phyloP scores from a whole-genome alignment of 495 filamentous ascomycete genomes.

The Penicillium soppii region DNA sequence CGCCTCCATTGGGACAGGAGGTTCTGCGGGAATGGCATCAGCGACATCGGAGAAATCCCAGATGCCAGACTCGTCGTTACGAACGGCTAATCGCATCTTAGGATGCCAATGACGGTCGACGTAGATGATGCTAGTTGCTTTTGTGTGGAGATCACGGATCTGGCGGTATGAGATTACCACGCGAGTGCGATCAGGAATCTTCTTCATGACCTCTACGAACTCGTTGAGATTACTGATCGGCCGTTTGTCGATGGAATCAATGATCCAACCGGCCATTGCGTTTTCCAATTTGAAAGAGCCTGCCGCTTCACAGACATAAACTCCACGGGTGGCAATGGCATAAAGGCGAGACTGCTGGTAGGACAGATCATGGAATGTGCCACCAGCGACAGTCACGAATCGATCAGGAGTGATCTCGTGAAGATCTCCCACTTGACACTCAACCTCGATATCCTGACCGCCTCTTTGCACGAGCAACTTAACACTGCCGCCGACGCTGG shows the following conservation, averaged over 20 bases:
- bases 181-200: conserved; percentile 81
- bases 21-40: conserved; percentile 70
- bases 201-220: conserved; percentile 89
- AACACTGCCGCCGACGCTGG: conserved; percentile 73
- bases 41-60: conserved; percentile 93
- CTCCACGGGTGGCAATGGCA: conserved; percentile 85
- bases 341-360: conserved; percentile 96
- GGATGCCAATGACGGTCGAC: conserved; percentile 93
- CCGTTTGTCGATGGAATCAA: conserved; percentile 88
- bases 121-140: conserved; percentile 87
- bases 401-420: conserved; percentile 94
- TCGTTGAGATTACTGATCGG: conserved; percentile 81
- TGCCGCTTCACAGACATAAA: conserved; percentile 92
- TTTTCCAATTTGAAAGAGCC: conserved; percentile 94
- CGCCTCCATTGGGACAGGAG: conserved; percentile 71
- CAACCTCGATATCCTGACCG: conserved; percentile 82
- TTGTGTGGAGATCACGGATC: conserved; percentile 88
- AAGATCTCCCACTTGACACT: conserved; percentile 83
- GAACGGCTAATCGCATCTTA: conserved; percentile 89
- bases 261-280: conserved; percentile 87
- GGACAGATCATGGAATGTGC: conserved; percentile 90
- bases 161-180: conserved; percentile 96
- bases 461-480: conserved; percentile 81
- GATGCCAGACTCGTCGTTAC: conserved; percentile 85
- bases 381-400: conserved; percentile 90